phyloP scores from a whole-genome alignment of 1,284 basidiomycete species.

The Violaceomyces palustris region DNA sequence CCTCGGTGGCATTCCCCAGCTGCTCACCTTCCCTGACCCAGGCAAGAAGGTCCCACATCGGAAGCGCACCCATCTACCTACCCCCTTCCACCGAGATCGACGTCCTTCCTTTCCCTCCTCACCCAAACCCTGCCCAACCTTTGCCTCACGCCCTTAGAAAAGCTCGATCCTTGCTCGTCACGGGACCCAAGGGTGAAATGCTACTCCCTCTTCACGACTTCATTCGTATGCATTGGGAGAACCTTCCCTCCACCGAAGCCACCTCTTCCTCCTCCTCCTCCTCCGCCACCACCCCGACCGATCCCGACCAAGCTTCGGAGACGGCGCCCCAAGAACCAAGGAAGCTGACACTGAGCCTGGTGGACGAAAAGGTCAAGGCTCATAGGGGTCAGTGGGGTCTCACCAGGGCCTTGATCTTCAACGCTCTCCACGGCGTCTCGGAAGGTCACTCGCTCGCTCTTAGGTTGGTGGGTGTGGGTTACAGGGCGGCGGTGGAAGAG shows the following conservation, averaged over 20 bases:
- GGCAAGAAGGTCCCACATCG: slow-evolving; percentile 49
- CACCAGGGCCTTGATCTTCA: slow-evolving; percentile 79
- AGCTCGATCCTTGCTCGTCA: slow-evolving; percentile 38
- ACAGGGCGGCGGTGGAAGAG: slow-evolving; percentile 77
- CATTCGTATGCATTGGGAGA: slow-evolving; percentile 13
- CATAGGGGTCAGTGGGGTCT: slow-evolving; percentile 90
- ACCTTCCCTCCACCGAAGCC: neutral
- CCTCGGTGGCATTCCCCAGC: too few relatives aligned
- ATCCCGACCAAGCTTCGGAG: neutral
- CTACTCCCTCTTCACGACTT: slow-evolving; percentile 42
- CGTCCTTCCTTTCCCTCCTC: slow-evolving; percentile 42
- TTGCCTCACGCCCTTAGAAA: slow-evolving; percentile 30
- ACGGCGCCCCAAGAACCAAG: too few relatives aligned
- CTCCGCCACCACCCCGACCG: neutral
- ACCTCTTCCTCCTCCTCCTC: neutral
- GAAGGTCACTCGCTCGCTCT: slow-evolving; percentile 77
- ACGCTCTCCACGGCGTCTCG: slow-evolving; percentile 84
- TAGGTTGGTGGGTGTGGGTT: slow-evolving; percentile 90
- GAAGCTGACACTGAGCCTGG: slow-evolving; percentile 59
- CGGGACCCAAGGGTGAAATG: slow-evolving; percentile 40
- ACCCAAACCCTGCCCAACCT: slow-evolving; percentile 40
- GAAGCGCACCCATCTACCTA: slow-evolving; percentile 36
- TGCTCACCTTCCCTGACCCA: neutral
- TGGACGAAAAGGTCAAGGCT: slow-evolving; percentile 66
- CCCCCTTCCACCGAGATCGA: slow-evolving; percentile 25